Percentiles rank a stretch among this genome's conserved stretches.
These are phyloP conservation scores for Verticillium albo-atrum DNA, from an alignment of 2,329 filamentous ascomycete species.

Conservation along the genomic window DNA sequence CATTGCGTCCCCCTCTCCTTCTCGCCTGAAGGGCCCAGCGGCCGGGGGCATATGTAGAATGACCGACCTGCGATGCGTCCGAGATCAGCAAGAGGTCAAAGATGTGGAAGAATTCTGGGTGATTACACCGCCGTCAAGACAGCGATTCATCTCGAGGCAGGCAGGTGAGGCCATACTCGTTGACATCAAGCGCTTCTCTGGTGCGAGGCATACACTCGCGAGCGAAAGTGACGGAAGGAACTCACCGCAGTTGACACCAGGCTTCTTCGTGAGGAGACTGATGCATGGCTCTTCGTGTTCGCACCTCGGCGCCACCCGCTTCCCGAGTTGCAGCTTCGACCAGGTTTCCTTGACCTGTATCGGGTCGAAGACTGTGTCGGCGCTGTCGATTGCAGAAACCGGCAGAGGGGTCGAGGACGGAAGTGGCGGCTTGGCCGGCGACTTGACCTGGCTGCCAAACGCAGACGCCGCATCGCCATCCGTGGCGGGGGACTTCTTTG, in stretches of 20 bases:
- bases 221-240: slow-evolving; percentile 7
- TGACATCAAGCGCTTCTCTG: neutral
- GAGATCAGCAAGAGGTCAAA: slow-evolving; percentile 11
- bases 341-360: slow-evolving; percentile 76
- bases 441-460: neutral
- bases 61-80: slow-evolving; percentile 42
- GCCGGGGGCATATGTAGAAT: slow-evolving; percentile 63
- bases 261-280: slow-evolving; percentile 79
- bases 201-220: too few species aligned
- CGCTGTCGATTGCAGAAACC: slow-evolving; percentile 2
- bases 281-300: slow-evolving; percentile 89
- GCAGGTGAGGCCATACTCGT: neutral
- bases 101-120: neutral
- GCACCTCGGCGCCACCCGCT: slow-evolving; percentile 70
- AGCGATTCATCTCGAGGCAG: neutral
- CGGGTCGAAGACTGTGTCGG: slow-evolving; percentile 56
- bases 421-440: neutral
- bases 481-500: neutral
- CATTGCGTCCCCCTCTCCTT: slow-evolving; percentile 83
- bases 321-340: slow-evolving; percentile 71
- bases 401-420: neutral
- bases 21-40: slow-evolving; percentile 77
- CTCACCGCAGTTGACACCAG: slow-evolving; percentile 73
- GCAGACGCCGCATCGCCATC: neutral
- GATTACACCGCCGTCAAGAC: neutral